These are phyloP conservation scores for Shiraia sp. DNA, from an alignment of 2,329 filamentous ascomycete species.

Conservation along the genomic window DNA sequence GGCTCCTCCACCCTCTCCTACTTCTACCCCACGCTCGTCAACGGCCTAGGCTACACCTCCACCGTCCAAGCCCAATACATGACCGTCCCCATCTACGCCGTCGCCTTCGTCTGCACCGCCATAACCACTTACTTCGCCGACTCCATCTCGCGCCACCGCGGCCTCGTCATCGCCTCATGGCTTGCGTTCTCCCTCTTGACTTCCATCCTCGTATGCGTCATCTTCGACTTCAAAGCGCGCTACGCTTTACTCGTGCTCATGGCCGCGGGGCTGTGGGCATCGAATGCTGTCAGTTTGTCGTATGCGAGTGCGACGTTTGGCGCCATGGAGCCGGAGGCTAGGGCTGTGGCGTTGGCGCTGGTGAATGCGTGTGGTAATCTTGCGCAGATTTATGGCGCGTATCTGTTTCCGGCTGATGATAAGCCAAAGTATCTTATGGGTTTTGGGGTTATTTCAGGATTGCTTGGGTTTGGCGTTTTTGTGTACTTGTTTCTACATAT, in stretches of 20 bases:
- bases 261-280: constrained; percentile 59
- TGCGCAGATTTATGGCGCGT: constrained; percentile 59
- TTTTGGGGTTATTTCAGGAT: constrained; percentile 38
- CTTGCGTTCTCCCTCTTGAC: constrained; percentile 48
- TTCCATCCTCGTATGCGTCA: constrained; percentile 44
- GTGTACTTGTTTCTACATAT: constrained; percentile 38
- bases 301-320: constrained; percentile 59
- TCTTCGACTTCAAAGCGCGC: constrained; percentile 57
- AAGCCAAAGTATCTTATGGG: constrained; percentile 50
- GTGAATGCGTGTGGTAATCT: constrained; percentile 60
- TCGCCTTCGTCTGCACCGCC: constrained; percentile 55
- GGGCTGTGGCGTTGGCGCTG: constrained; percentile 58
- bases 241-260: constrained; percentile 61
- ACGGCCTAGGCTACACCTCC: constrained; percentile 55
- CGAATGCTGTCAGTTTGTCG: constrained; percentile 56
- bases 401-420: constrained; percentile 56
- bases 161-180: constrained; percentile 55
- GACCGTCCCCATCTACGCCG: constrained; percentile 58
- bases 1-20: constrained; percentile 58
- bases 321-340: constrained; percentile 53
- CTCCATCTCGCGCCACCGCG: constrained; percentile 51
- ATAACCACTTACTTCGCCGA: constrained; percentile 55
- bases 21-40: constrained; percentile 59
- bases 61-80: constrained; percentile 55
- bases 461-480: constrained; percentile 35